Conservation (phyloP, 805 yeast genomes). For the Wickerhamomyces tratensis region DNA sequence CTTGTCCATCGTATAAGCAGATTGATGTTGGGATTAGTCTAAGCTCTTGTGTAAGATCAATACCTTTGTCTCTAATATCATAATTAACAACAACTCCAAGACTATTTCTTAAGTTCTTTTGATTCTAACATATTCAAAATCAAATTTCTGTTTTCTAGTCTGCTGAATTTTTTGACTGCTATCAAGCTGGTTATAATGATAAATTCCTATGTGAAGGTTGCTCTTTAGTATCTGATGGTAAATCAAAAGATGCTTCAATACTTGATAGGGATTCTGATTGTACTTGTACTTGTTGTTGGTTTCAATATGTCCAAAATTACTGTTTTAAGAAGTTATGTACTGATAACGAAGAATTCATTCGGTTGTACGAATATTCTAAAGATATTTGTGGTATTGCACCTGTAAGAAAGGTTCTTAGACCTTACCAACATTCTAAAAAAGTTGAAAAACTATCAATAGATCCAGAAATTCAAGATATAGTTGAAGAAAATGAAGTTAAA, state of each 20-base stretch:
- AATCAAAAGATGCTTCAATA: not conserved
- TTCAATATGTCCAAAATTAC: constrained; percentile 14
- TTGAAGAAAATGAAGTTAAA: constrained; percentile 1
- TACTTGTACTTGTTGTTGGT: constrained; percentile 16
- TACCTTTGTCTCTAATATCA: not conserved
- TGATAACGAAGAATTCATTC: constrained; percentile 7
- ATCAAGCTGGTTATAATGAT: constrained; percentile 13
- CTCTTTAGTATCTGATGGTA: constrained; percentile 7
- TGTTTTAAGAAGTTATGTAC: constrained; percentile 15
- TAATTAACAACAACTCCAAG: too few species aligned
- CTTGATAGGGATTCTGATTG: constrained; percentile 11
- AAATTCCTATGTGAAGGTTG: constrained; percentile 17
- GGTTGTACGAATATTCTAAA: constrained; percentile 4
- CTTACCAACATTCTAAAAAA: constrained; percentile 3
- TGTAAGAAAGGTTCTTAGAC: constrained; percentile 6
- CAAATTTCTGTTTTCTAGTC: constrained; percentile 2
- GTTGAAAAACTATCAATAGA: not conserved
- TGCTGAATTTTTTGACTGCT: constrained; percentile 10
- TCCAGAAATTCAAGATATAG: not conserved
- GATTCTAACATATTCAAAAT: not conserved
- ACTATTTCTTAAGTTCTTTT: too few species aligned
- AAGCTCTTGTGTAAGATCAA: constrained; percentile 8
- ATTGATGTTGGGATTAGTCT: constrained; percentile 4
- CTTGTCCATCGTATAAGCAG: constrained; percentile 1
- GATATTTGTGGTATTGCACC: constrained; percentile 9